Conservation (phyloP, 768 basidiomycete genomes). For the Myochromella boudieri region DNA sequence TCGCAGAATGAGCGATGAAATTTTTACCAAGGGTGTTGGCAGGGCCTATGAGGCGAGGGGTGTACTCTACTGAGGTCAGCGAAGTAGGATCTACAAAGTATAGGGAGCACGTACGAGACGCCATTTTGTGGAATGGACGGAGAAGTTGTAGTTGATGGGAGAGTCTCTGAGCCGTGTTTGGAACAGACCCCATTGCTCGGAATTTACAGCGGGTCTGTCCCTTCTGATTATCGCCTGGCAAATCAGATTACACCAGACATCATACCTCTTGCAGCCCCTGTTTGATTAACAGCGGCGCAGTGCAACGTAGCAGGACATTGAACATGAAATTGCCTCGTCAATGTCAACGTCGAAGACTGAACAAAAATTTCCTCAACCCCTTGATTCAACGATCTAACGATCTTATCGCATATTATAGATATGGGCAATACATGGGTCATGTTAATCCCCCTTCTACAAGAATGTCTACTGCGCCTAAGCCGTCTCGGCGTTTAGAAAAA, state of each 20-base stretch:
- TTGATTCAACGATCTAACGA: too few species aligned
- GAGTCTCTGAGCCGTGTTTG: conserved; percentile 53
- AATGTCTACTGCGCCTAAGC: conserved; percentile 25
- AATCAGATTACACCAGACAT: conserved; percentile 18
- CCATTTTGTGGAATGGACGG: conserved; percentile 49
- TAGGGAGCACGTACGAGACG: conserved; percentile 35
- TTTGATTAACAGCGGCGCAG: conserved; percentile 6
- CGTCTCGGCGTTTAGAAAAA: conserved; percentile 52
- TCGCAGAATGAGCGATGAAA: conserved; percentile 10
- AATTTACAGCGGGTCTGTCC: conserved; percentile 27
- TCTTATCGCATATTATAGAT: conserved; percentile 15
- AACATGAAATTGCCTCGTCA: conserved; percentile 3
- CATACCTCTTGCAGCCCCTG: conserved; percentile 14
- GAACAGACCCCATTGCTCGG: conserved; percentile 34
- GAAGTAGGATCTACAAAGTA: conserved; percentile 9
- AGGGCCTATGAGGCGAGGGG: conserved; percentile 79
- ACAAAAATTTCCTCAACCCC: too few species aligned
- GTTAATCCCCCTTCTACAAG: conserved; percentile 41
- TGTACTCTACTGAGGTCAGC: conserved; percentile 50
- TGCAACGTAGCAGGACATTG: conserved; percentile 4
- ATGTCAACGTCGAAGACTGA: conserved; percentile 3
- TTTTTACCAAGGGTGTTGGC: conserved; percentile 87
- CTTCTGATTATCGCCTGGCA: conserved; percentile 20
- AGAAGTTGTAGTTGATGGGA: conserved; percentile 64
- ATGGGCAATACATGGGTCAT: conserved; percentile 10